A percentile compares a stretch with the other conserved stretches of the same genome.
phyloP scores from a whole-genome alignment of 2,329 filamentous ascomycete species.

The Neoscytalidium dimidiatum region DNA sequence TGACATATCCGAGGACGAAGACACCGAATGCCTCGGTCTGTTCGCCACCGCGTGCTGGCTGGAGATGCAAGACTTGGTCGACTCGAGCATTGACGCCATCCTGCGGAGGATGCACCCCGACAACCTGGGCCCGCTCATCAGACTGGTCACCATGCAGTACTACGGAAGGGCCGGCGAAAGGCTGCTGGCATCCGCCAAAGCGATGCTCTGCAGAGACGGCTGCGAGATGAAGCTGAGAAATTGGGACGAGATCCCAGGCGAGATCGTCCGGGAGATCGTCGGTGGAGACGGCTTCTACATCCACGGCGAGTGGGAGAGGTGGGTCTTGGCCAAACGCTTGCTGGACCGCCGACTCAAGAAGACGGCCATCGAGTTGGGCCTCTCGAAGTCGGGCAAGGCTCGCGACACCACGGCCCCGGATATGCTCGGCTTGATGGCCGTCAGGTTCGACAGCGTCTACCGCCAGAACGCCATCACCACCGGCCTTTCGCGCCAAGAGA shows the following conservation, averaged over 20 bases:
- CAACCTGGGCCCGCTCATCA: constrained; percentile 52
- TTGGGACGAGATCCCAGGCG: constrained; percentile 61
- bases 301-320: constrained; percentile 59
- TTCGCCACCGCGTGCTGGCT: constrained; percentile 61
- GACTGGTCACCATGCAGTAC: constrained; percentile 57
- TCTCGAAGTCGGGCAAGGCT: constrained; percentile 47
- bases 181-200: constrained; percentile 58
- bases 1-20: constrained; percentile 49
- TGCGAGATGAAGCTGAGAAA: constrained; percentile 57
- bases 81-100: constrained; percentile 56
- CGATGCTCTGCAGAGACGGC: constrained; percentile 59
- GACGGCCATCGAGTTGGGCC: constrained; percentile 49
- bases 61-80: constrained; percentile 59
- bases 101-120: constrained; percentile 56
- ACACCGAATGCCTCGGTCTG: constrained; percentile 54
- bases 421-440: constrained; percentile 50
- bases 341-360: constrained; percentile 53
- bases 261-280: constrained; percentile 60
- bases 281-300: constrained; percentile 62
- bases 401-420: constrained; percentile 50
- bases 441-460: constrained; percentile 56
- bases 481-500: constrained; percentile 26
- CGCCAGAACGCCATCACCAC: constrained; percentile 45
- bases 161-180: constrained; percentile 58
- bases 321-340: constrained; percentile 57